Percentiles rank a stretch among this genome's conserved stretches.
Evolutionary conservation across 495 filamentous ascomycete species (phyloP).

Genomic region (Penicillium diatomitis): DNA sequence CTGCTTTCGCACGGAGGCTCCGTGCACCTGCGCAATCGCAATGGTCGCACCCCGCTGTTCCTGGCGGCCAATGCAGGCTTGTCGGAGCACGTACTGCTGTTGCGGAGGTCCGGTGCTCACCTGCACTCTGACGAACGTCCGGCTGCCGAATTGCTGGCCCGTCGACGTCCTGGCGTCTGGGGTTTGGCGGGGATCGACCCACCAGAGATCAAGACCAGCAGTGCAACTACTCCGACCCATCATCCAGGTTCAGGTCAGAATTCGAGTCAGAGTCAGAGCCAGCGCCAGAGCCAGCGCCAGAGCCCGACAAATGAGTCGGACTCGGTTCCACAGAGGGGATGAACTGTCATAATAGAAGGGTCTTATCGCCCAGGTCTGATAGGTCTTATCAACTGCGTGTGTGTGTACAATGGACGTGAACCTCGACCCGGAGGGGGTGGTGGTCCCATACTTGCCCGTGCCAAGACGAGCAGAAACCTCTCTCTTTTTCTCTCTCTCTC

Average conservation of each 20-base stretch:
- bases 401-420: too few species aligned
- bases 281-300: constrained; percentile 18
- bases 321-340: background rate
- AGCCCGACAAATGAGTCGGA: constrained; percentile 12
- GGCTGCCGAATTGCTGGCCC: constrained; percentile 38
- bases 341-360: too few species aligned
- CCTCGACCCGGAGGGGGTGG: too few species aligned
- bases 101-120: constrained; percentile 63
- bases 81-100: constrained; percentile 51
- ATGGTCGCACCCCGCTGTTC: constrained; percentile 74
- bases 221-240: constrained; percentile 18
- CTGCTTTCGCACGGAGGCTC: constrained; percentile 71
- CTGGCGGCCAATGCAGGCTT: constrained; percentile 58
- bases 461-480: too few species aligned
- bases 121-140: constrained; percentile 55
- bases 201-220: constrained; percentile 24
- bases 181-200: constrained; percentile 36
- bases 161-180: constrained; percentile 37
- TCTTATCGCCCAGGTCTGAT: too few species aligned
- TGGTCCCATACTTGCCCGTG: too few species aligned
- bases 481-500: too few species aligned
- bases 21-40: constrained; percentile 76
- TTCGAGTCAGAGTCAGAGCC: constrained; percentile 24
- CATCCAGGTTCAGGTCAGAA: constrained; percentile 7
- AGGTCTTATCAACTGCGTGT: too few species aligned